phyloP scores from a whole-genome alignment of 2,329 filamentous ascomycete genomes.

The Fusarium sacchari region DNA sequence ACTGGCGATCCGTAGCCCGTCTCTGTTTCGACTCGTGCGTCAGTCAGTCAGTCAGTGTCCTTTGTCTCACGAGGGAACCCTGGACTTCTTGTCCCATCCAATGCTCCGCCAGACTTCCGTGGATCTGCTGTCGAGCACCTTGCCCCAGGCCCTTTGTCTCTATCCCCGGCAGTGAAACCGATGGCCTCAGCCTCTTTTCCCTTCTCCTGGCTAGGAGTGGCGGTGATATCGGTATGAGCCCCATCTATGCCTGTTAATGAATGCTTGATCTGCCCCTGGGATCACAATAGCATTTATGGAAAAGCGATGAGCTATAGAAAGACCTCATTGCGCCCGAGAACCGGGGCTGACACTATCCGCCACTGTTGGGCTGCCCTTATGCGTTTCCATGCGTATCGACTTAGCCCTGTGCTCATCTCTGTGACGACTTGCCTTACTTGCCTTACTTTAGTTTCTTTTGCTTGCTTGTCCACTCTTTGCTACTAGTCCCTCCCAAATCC shows the following conservation, averaged over 20 bases:
- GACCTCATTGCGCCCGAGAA: constrained; percentile 25
- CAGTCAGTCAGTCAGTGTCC: background rate
- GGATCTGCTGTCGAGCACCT: constrained; percentile 10
- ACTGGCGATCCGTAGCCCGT: constrained; percentile 26
- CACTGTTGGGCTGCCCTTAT: constrained; percentile 27
- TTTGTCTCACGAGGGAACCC: constrained; percentile 1
- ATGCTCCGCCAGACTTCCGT: constrained; percentile 11
- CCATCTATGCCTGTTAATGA: constrained; percentile 18
- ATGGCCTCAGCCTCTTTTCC: constrained; percentile 15
- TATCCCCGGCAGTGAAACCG: constrained; percentile 6
- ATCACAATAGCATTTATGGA: constrained; percentile 3
- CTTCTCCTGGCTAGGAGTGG: constrained; percentile 9
- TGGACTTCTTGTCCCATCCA: constrained; percentile 16
- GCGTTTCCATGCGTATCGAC: constrained; percentile 27
- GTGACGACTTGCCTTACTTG: constrained; percentile 5
- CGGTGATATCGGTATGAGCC: constrained; percentile 14
- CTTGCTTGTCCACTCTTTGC: constrained; percentile 6
- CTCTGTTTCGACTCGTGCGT: background rate
- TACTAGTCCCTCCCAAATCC: background rate
- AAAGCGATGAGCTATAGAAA: constrained; percentile 34
- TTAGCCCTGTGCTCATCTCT: constrained; percentile 28
- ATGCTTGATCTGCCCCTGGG: constrained; percentile 31
- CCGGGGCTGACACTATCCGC: constrained; percentile 26
- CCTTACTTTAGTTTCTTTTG: constrained; percentile 11
- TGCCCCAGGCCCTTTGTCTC: background rate